These are phyloP conservation scores for Zygosaccharomyces pseudobailii DNA, from an alignment of 1,139 yeast species.

Conservation along the genomic window DNA sequence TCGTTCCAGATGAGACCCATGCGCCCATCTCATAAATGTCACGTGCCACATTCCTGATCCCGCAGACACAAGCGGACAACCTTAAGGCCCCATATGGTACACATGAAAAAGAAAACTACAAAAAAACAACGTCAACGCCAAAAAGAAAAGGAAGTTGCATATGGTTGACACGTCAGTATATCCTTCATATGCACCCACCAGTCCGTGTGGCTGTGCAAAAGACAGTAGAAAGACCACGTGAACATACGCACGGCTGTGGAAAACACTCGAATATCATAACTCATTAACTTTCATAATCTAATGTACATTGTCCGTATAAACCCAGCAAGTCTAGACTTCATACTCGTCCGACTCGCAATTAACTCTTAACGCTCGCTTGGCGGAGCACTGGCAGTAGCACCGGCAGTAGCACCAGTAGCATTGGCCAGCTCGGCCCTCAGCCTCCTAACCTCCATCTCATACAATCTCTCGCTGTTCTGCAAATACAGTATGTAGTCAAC, in stretches of 20 bases:
- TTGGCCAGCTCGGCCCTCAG: conserved; percentile 34
- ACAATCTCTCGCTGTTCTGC: conserved; percentile 42
- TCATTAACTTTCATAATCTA: conserved; percentile 5
- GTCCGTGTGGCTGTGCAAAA: not conserved
- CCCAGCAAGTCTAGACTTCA: not conserved
- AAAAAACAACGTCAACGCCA: too few species aligned
- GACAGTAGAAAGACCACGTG: not conserved
- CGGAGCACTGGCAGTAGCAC: not conserved
- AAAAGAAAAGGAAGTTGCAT: too few species aligned
- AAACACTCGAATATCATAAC: not conserved
- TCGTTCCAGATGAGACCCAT: too few species aligned
- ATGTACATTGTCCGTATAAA: not conserved
- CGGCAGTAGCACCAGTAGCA: conserved; percentile 16
- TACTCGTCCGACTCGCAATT: not conserved
- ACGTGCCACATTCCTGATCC: not conserved
- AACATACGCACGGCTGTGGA: not conserved
- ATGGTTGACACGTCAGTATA: not conserved
- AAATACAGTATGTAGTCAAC: conserved; percentile 52
- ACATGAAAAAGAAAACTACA: too few species aligned
- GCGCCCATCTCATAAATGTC: not conserved
- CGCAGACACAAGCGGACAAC: too few species aligned
- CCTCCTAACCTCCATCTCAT: conserved; percentile 31
- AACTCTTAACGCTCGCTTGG: not conserved
- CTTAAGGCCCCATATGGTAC: too few species aligned
- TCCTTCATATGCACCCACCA: not conserved